Conservation (phyloP, 2,329 filamentous ascomycete genomes). For the Scedosporium apiospermum region DNA sequence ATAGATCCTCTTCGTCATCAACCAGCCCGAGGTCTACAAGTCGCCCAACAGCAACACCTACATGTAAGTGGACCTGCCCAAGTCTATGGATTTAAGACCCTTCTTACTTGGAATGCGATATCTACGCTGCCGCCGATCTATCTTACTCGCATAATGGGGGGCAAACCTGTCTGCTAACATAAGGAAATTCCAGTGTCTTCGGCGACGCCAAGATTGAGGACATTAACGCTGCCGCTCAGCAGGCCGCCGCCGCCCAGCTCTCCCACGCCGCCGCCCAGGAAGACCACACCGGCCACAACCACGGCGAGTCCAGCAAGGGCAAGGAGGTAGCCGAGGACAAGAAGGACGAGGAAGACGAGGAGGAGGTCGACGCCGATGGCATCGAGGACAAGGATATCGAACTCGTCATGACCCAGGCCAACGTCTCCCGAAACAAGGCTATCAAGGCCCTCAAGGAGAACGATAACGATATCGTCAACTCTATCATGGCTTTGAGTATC, state of each 20-base stretch:
- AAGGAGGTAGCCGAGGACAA: conserved; percentile 57
- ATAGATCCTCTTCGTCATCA: conserved; percentile 98
- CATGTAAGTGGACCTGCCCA: conserved; percentile 60
- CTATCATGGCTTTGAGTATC: conserved; percentile 96
- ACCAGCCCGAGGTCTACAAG: conserved; percentile 99
- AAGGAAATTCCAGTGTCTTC: conserved; percentile 62
- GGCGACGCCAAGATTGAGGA: conserved; percentile 99
- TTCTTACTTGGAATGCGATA: not conserved
- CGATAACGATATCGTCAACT: conserved; percentile 99
- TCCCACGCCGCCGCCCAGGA: conserved; percentile 56
- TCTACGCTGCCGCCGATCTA: too few relatives aligned
- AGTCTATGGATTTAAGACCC: not conserved
- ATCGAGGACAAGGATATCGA: conserved; percentile 99
- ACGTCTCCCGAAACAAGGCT: conserved; percentile 94
- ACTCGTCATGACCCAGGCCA: conserved; percentile 96
- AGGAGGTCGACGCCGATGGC: conserved; percentile 90
- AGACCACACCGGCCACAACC: conserved; percentile 64
- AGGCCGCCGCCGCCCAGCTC: conserved; percentile 90
- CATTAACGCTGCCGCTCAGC: conserved; percentile 95
- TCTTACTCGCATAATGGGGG: not conserved
- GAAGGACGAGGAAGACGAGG: conserved; percentile 85
- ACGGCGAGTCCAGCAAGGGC: conserved; percentile 57
- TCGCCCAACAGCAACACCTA: conserved; percentile 99
- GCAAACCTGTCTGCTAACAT: not conserved
- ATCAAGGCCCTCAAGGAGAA: conserved; percentile 98